phyloP scores from a whole-genome alignment of 352 stramenopile genomes.

The Phytophthora hybrid region DNA sequence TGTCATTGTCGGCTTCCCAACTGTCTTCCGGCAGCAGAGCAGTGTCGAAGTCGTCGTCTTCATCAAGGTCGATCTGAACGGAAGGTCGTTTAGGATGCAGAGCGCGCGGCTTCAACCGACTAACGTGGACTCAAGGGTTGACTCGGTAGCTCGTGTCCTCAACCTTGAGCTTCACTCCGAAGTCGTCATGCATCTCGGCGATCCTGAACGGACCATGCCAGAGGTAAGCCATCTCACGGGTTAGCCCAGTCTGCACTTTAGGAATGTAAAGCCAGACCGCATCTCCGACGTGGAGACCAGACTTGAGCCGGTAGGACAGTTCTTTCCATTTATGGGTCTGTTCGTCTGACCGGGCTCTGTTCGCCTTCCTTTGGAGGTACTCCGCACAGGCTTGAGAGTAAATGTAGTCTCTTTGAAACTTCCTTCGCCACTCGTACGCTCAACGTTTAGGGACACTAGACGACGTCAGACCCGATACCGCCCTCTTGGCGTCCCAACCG shows the following conservation, averaged over 20 bases:
- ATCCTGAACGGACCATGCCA: conserved; percentile 14
- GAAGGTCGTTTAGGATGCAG: no score
- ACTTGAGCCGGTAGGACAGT: not conserved
- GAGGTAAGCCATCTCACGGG: not conserved
- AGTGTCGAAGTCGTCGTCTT: no score
- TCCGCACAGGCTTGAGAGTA: conserved; percentile 4
- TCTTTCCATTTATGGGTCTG: not conserved
- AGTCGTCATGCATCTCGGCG: not conserved
- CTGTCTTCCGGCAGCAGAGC: no score
- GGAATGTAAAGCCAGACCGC: conserved; percentile 8
- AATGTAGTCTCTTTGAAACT: not conserved
- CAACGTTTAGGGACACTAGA: not conserved
- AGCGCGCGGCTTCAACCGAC: not conserved
- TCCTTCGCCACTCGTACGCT: conserved; percentile 8
- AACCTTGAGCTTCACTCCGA: not conserved
- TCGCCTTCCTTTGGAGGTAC: no score
- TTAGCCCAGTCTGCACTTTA: not conserved
- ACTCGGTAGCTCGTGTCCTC: not conserved
- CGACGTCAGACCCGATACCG: not conserved
- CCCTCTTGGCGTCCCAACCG: conserved; percentile 22
- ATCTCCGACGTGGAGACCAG: not conserved
- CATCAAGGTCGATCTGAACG: no score
- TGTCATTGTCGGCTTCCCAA: no score
- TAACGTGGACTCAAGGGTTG: not conserved
- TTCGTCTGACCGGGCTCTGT: not conserved